Percentiles rank a stretch among this genome's conserved stretches.
These are phyloP conservation scores for Secale cereale DNA, from an alignment of 176 grass and related monocot genomes.

Conservation along the genomic window DNA sequence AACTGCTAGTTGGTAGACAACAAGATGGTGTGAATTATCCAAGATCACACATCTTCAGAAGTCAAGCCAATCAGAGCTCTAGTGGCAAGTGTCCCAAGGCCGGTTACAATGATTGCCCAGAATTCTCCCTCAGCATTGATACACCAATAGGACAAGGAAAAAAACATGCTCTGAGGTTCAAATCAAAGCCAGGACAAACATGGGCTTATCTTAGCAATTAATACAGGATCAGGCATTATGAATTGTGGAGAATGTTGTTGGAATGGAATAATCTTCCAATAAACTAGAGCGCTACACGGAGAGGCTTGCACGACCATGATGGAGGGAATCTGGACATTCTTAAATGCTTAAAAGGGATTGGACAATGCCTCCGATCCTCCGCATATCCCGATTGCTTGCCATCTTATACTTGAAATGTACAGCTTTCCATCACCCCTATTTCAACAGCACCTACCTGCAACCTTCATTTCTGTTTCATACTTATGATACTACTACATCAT, in stretches of 20 bases:
- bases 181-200: constrained; percentile 20
- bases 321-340: constrained; percentile 36
- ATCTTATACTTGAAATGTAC: constrained; percentile 9
- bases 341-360: constrained; percentile 18
- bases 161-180: constrained; percentile 8
- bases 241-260: constrained; percentile 31
- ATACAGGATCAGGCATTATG: constrained; percentile 20
- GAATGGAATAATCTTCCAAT: constrained; percentile 29
- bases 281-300: constrained; percentile 20
- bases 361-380: not conserved
- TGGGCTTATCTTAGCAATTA: constrained; percentile 37
- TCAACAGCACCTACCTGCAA: constrained; percentile 12
- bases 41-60: constrained; percentile 19
- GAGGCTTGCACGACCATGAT: constrained; percentile 46
- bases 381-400: not conserved
- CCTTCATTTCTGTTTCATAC: not conserved
- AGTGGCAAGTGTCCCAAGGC: constrained; percentile 14
- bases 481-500: not conserved
- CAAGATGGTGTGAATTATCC: constrained; percentile 16
- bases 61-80: constrained; percentile 26
- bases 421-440: constrained; percentile 16
- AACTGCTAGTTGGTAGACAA: constrained; percentile 43
- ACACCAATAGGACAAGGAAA: constrained; percentile 16
- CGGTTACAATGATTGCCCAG: constrained; percentile 30
- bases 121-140: not conserved